A percentile compares a stretch with the other conserved stretches of the same genome.
Conservation (phyloP, 345 rosid genomes). For the Populus ilicifolia region DNA sequence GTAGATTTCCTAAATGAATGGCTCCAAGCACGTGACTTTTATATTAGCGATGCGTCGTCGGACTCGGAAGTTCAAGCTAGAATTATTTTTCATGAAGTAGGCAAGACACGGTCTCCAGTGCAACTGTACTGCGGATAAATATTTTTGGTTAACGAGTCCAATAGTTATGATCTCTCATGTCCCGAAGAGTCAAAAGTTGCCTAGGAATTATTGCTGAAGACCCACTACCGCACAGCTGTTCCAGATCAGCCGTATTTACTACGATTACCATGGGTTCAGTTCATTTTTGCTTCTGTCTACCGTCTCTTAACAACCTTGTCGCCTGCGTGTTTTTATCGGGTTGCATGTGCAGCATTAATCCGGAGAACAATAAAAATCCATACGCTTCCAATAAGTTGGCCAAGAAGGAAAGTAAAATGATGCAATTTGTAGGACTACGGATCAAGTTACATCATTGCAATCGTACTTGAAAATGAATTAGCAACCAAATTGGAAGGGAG, state of each 20-base stretch:
- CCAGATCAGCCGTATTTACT: neutral
- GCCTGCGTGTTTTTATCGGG: neutral
- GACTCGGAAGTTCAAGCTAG: neutral
- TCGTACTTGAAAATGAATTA: neutral
- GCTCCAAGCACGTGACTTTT: neutral
- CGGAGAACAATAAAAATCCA: neutral
- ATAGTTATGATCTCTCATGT: neutral
- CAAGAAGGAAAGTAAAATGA: neutral
- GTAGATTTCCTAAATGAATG: neutral
- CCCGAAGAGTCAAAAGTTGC: neutral
- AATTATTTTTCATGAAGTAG: neutral
- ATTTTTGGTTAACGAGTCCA: neutral
- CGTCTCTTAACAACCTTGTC: neutral
- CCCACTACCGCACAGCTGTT: neutral
- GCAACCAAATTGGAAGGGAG: neutral
- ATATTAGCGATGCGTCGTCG: neutral
- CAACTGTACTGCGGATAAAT: neutral
- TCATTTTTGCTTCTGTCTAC: neutral
- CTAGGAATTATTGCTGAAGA: constrained; percentile 4
- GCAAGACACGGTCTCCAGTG: neutral
- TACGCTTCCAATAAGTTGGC: neutral
- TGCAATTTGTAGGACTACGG: neutral
- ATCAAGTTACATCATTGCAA: neutral
- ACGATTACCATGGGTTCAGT: neutral
- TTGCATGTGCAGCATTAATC: neutral